Conservation (phyloP, 768 basidiomycete species). For the Leccinum boreale region DNA sequence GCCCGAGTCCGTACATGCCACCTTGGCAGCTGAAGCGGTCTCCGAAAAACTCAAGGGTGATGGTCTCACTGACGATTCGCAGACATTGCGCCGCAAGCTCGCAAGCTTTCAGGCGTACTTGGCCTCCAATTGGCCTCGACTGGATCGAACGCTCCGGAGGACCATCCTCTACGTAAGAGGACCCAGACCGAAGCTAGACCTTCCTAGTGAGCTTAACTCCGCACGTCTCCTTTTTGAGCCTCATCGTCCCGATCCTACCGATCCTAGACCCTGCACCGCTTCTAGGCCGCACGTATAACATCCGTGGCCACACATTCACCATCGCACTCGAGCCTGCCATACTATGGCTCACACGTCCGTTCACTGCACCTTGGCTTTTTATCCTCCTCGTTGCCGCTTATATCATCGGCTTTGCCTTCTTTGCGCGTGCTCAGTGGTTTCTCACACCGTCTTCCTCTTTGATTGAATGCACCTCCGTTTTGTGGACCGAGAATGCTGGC, state of each 20-base stretch:
- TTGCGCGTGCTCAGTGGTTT: slow-evolving; percentile 70
- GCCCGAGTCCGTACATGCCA: slow-evolving; percentile 13
- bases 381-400: slow-evolving; percentile 55
- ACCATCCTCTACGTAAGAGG: slow-evolving; percentile 47
- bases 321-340: slow-evolving; percentile 55
- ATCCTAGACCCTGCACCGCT: slow-evolving; percentile 50
- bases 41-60: slow-evolving; percentile 2
- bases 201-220: slow-evolving; percentile 35
- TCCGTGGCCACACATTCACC: slow-evolving; percentile 35
- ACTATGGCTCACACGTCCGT: slow-evolving; percentile 47
- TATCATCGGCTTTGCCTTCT: slow-evolving; percentile 70
- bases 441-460: slow-evolving; percentile 61
- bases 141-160: slow-evolving; percentile 11
- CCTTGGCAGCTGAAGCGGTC: neutral
- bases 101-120: slow-evolving; percentile 7
- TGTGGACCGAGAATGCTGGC: slow-evolving; percentile 64
- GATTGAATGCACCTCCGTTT: slow-evolving; percentile 65
- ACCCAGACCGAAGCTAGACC: slow-evolving; percentile 55
- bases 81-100: neutral
- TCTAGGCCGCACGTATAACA: slow-evolving; percentile 46
- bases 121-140: slow-evolving; percentile 16
- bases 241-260: slow-evolving; percentile 1
- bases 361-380: slow-evolving; percentile 55
- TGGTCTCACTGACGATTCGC: neutral
- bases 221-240: neutral